Evolutionary conservation across 2,329 filamentous ascomycete genomes (phyloP), one percentile per base, ranked within the genome.

Genomic region (Fusarium sp.): DNA sequence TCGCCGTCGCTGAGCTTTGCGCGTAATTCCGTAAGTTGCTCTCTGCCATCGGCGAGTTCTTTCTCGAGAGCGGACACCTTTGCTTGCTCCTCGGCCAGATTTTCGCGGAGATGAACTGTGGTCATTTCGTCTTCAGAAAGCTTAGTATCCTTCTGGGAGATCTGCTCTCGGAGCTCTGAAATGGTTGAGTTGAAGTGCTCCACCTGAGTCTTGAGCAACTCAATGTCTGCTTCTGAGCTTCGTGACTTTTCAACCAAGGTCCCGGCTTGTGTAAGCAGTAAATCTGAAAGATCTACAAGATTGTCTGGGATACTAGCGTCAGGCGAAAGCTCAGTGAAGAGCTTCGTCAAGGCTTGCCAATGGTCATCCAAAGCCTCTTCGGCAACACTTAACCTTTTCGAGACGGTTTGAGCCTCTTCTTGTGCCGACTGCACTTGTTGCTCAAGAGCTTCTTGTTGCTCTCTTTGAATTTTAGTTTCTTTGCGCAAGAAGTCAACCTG

Each of bases 1-100:
- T 96, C 93, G 16, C 93, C 94, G 68, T 94, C 91, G 2, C 91
- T 88, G 75, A 97, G 90, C 77, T 91, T 91, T 16, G 83, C 82
- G 58, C 92, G 88, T 23, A 97, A 81, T 30, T 86, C 83, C 59
- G 85, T 86, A 23, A 97, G 84, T 71, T 96, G 91, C 15, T 85
- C 82, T 38, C 92, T 89, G 62, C 91, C 88, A 57, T 92, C 88
- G 3, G 85, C 83, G 4, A 89, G 77, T 72, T 90, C 87, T 30
- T 74, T 77, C 71, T 90, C 87, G 1, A 90, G 78, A 4, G 85
- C 83, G n/a, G 75, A 62, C 4, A 83, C 82, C 72, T 83, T 86
- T 16, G 87, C 86, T 72, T 84, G 83, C 69, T 88, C 85, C 54
- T 84, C 83, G 1, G 83, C 80, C 10, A 89, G 71, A 2, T 76